Evolutionary conservation across 495 filamentous ascomycete species (phyloP), one percentile per base, ranked within the genome.

Genomic region (Talaromyces trachyspermus): DNA sequence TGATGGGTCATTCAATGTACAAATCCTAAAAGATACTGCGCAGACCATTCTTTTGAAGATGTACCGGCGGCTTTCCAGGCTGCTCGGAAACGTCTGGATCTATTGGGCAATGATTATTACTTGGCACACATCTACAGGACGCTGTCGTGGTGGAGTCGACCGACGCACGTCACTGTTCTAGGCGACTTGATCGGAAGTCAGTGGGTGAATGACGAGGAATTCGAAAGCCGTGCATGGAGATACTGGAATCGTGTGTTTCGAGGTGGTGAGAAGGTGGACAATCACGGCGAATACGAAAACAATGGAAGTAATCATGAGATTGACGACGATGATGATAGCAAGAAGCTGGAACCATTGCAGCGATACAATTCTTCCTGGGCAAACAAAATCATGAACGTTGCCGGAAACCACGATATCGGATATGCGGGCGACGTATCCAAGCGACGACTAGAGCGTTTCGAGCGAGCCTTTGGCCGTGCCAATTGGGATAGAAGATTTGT

Each of bases 131-230:
- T 96, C 39, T 96, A 92, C 69, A 79, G 87, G n/a, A 87, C 82
- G 0, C 59, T 95, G 14, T 75, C 77, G 51, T 91, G 86, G 80
- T 89, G 83, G 80, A 77, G 81, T 4, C 61, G 72, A 18, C 92
- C 92, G 19, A 95, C 87, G 0, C 94, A 98, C 64, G 83, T 90
- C 20, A 81, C 84, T 0, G 89, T 95, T 1, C 72, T 98, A 3
- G 92, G 92, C 3, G 92, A 98, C 57, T 68, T 97, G 44, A 68
- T 98, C 6, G 94, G 92, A n/a, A 95, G 89, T 55, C 92, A 98
- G 57, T 97, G 94, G 94, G 82, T 97, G 25, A 75, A 74, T 23
- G 84, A 95, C 56, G 78, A 73, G 41, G 92, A 98, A 63, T 98
- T 97, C 61, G 64, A 75, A 30, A 62, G 66, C 36, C 77, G 92